Evolutionary conservation across 108 stramenopile genomes (phyloP).

Genomic region (Craspedostauros australis): DNA sequence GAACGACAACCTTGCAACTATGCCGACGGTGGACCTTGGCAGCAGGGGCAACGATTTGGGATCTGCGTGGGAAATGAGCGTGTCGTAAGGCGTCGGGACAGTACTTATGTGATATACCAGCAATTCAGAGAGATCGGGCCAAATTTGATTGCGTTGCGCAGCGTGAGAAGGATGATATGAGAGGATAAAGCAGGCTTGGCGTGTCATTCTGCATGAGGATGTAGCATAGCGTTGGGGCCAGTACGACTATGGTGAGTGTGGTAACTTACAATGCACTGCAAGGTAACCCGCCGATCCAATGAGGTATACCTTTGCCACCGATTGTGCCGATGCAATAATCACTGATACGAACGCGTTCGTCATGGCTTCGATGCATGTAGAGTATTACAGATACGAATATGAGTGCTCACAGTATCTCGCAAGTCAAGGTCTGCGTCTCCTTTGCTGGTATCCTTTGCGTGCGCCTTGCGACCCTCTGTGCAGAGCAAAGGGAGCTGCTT

Average conservation of each 20-base stretch:
- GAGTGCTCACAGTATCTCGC: too few relatives aligned
- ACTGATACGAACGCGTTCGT: conserved; percentile 39
- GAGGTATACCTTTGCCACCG: conserved; percentile 62
- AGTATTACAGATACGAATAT: too few relatives aligned
- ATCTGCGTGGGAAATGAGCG: conserved; percentile 8
- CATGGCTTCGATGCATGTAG: too few relatives aligned
- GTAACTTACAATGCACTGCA: conserved; percentile 33
- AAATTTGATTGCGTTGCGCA: too few relatives aligned
- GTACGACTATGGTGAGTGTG: background rate
- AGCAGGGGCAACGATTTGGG: conserved; percentile 48
- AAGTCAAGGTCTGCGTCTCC: too few relatives aligned
- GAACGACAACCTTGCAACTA: conserved; percentile 54
- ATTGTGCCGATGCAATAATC: conserved; percentile 48
- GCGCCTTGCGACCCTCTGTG: too few relatives aligned
- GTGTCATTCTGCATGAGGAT: background rate
- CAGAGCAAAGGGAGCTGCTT: too few relatives aligned
- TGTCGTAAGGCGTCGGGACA: too few relatives aligned
- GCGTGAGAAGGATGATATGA: background rate
- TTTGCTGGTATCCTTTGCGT: too few relatives aligned
- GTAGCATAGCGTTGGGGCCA: background rate
- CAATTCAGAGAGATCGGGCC: too few relatives aligned
- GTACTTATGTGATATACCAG: too few relatives aligned
- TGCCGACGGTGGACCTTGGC: conserved; percentile 31
- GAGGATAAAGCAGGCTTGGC: background rate
- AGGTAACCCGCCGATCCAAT: conserved; percentile 56